Evolutionary conservation across 495 filamentous ascomycete species (phyloP), one percentile per base, ranked within the genome.

Genomic region (Xylaria intraflava): DNA sequence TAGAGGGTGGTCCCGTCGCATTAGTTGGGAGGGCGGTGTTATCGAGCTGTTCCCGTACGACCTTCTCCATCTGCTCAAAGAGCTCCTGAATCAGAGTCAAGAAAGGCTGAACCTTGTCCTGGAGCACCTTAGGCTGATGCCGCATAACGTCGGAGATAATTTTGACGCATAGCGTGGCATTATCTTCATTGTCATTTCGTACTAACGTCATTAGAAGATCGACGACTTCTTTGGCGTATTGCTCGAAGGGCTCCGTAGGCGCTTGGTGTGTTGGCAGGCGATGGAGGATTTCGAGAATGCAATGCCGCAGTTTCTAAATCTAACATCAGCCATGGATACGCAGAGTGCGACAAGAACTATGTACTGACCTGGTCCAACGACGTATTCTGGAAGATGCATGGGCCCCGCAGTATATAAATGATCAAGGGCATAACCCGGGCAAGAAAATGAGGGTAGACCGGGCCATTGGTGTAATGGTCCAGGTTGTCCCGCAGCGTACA

Each of bases 111-210:
- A 96, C 93, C 57, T 85, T 88, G 33, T 78, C 75, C 9, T 78
- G 77, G 9, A 92, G 83, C 10, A 85, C 83, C 72, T 90, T 93
- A 31, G 85, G 80, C 62, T 96, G 95, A 62, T 95, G 88, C 20
- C 94, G 83, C 76, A 92, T 87, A 65, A 96, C 81, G 62, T 99
- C 93, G 78, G 95, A 95, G 47, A 95, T 88, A 1, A 90, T 95
- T 75, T 97, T 97, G 78, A 99, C 91, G 64, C 91, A 96, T 49
- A 99, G 75, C 12, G 95, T 88, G 2, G 91, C 94, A 75, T 99
- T 99, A 40, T 99, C 94, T 66, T 99, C 94, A 61, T 99, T 99
- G 65, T 99, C 94, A 39, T 80, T 83, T 52, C 84, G 83, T 47
- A 95, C 89, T 23, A 99, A 74, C 29, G 78, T 75, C 87, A 97